These are phyloP conservation scores for Tylopilus sp. DNA, from an alignment of 1,284 basidiomycete genomes.

Conservation along the genomic window DNA sequence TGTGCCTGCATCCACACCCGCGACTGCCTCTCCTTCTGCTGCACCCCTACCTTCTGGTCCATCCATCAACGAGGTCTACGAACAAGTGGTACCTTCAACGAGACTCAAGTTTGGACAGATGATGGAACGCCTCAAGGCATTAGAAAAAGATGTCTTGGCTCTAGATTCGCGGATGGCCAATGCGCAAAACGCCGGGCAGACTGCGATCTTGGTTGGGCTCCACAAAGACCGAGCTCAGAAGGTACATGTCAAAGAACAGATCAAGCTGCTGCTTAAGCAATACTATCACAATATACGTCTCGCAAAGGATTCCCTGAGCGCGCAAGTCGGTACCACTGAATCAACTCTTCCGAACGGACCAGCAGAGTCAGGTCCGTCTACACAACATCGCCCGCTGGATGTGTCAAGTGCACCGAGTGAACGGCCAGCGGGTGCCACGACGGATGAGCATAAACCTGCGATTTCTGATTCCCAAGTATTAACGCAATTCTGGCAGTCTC, in stretches of 20 bases:
- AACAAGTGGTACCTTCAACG: conserved; percentile 13
- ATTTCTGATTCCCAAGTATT: conserved; percentile 23
- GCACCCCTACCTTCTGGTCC: conserved; percentile 11
- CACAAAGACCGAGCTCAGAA: conserved; percentile 11
- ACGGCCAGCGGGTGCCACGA: background rate
- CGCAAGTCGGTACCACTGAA: conserved; percentile 4
- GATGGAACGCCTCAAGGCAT: conserved; percentile 19
- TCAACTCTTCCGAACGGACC: conserved; percentile 4
- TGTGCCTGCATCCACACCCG: conserved; percentile 8
- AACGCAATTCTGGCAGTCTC: conserved; percentile 30
- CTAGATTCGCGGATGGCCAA: conserved; percentile 15
- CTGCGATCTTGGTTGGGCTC: conserved; percentile 8
- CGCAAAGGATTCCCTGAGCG: conserved; percentile 12
- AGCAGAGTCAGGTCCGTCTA: conserved; percentile 9
- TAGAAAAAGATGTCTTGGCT: conserved; percentile 16
- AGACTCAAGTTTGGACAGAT: conserved; percentile 23
- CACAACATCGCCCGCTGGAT: conserved; percentile 11
- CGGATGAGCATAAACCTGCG: conserved; percentile 24
- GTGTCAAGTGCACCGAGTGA: conserved; percentile 6
- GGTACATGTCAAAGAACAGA: conserved; percentile 2
- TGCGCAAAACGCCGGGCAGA: conserved; percentile 20
- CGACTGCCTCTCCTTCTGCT: conserved; percentile 9
- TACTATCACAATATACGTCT: conserved; percentile 16
- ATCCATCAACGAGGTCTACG: conserved; percentile 11
- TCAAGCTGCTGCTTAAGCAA: conserved; percentile 16